Percentiles rank a stretch among this genome's conserved stretches.
phyloP scores from a whole-genome alignment of 202 grass and related monocot species.

The Setaria viridis region DNA sequence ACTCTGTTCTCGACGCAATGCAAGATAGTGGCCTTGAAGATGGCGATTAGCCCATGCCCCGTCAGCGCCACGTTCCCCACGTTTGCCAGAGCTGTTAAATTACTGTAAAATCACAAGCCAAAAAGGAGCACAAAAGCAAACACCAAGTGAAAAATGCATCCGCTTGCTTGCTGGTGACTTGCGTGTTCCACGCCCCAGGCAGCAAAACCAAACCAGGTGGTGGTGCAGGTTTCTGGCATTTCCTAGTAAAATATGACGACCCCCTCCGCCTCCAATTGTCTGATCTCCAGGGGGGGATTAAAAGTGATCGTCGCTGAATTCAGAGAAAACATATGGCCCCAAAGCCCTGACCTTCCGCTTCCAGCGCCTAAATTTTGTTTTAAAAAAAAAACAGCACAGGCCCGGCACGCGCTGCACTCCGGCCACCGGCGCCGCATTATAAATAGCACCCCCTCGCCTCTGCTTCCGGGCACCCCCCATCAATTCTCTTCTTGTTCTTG shows the following conservation, averaged over 20 bases:
- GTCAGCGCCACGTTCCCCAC: neutral
- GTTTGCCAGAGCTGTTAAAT: neutral
- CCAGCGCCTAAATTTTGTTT: neutral
- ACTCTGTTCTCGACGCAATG: neutral
- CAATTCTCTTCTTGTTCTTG: neutral
- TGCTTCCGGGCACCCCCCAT: conserved; percentile 29
- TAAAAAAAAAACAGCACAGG: neutral
- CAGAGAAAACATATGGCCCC: neutral
- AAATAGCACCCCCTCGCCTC: conserved; percentile 47
- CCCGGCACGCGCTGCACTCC: neutral
- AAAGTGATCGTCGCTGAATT: neutral
- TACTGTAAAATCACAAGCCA: neutral
- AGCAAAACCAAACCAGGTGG: neutral
- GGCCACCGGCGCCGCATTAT: conserved; percentile 22
- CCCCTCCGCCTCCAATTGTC: too few species aligned
- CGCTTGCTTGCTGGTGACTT: neutral
- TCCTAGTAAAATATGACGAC: neutral
- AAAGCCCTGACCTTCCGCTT: conserved; percentile 18
- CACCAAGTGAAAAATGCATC: neutral
- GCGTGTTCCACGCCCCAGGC: neutral
- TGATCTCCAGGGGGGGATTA: neutral
- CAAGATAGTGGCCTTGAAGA: neutral
- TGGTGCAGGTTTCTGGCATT: too few species aligned
- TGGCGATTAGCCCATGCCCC: neutral
- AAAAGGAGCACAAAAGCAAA: neutral